These are phyloP conservation scores for Aristolochia fimbriata DNA, from an alignment of 164 flowering plant genomes.

Conservation along the genomic window DNA sequence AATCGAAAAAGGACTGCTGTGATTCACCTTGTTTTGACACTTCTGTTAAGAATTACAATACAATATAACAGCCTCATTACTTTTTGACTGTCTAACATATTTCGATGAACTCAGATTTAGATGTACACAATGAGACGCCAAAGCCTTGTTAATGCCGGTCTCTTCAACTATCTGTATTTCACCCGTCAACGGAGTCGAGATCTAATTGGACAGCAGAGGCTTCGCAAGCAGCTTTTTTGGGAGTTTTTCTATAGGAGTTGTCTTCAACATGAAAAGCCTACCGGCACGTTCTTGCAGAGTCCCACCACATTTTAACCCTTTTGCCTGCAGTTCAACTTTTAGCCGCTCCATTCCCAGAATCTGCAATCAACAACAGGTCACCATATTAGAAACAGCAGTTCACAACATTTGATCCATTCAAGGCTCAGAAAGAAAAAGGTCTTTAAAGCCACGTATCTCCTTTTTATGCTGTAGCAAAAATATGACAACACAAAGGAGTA, in stretches of 20 bases:
- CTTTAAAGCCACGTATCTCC: too few relatives aligned
- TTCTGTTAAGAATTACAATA: too few relatives aligned
- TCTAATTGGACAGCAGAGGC: conserved; percentile 3
- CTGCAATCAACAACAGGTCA: conserved; percentile 18
- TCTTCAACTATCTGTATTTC: too few relatives aligned
- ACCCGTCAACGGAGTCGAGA: not conserved
- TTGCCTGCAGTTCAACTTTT: conserved; percentile 64
- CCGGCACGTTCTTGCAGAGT: conserved; percentile 88
- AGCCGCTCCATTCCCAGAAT: conserved; percentile 76
- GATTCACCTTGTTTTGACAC: too few relatives aligned
- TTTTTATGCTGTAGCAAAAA: not conserved
- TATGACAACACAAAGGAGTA: not conserved
- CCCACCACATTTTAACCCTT: conserved; percentile 86
- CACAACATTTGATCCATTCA: not conserved
- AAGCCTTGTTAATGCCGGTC: too few relatives aligned
- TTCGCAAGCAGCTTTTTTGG: conserved; percentile 83
- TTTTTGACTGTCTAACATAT: too few relatives aligned
- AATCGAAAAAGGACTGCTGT: too few relatives aligned
- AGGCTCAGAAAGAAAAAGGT: too few relatives aligned
- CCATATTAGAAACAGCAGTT: not conserved
- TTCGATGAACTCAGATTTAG: too few relatives aligned
- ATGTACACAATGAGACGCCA: too few relatives aligned
- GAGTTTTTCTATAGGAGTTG: conserved; percentile 67
- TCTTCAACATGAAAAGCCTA: conserved; percentile 72
- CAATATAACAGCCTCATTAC: too few relatives aligned